Conservation (phyloP, 2,329 filamentous ascomycete genomes). For the Fonsecaea nubica region DNA sequence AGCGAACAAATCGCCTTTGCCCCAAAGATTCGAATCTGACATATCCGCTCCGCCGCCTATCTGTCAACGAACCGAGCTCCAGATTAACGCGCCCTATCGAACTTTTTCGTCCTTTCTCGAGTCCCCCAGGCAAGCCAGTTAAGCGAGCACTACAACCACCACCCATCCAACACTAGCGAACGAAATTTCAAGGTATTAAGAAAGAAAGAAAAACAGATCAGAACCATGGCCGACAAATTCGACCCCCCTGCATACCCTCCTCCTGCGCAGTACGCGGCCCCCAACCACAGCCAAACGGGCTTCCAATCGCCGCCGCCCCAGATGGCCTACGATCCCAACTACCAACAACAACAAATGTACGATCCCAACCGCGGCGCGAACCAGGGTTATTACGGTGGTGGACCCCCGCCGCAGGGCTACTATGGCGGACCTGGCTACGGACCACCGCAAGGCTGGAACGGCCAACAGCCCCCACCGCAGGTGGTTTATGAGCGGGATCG, state of each 20-base stretch:
- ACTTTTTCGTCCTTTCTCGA: too few relatives aligned
- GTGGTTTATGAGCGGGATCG: slow-evolving; percentile 47
- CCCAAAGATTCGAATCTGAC: too few relatives aligned
- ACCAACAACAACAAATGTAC: slow-evolving; percentile 38
- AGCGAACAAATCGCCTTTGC: too few relatives aligned
- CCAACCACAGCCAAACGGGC: slow-evolving; percentile 5
- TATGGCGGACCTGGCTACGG: slow-evolving; percentile 25
- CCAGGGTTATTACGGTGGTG: slow-evolving; percentile 17
- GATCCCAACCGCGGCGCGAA: slow-evolving; percentile 31
- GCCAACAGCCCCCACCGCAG: slow-evolving; percentile 47
- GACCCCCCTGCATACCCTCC: slow-evolving; percentile 28
- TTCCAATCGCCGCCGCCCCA: slow-evolving; percentile 30
- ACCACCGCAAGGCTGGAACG: slow-evolving; percentile 36
- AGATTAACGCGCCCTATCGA: too few relatives aligned
- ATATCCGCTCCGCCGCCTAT: too few relatives aligned
- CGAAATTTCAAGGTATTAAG: neutral
- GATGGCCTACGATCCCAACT: slow-evolving; percentile 20
- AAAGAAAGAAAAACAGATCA: neutral
- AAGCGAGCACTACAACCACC: too few relatives aligned
- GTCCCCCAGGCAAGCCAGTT: too few relatives aligned
- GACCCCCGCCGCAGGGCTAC: slow-evolving; percentile 3
- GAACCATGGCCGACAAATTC: slow-evolving; percentile 31
- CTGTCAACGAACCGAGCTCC: too few relatives aligned
- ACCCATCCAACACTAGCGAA: neutral
- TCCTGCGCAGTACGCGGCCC: slow-evolving; percentile 11